Conservation (phyloP, 257 asterid genomes). For the Gardenia jasminoides region DNA sequence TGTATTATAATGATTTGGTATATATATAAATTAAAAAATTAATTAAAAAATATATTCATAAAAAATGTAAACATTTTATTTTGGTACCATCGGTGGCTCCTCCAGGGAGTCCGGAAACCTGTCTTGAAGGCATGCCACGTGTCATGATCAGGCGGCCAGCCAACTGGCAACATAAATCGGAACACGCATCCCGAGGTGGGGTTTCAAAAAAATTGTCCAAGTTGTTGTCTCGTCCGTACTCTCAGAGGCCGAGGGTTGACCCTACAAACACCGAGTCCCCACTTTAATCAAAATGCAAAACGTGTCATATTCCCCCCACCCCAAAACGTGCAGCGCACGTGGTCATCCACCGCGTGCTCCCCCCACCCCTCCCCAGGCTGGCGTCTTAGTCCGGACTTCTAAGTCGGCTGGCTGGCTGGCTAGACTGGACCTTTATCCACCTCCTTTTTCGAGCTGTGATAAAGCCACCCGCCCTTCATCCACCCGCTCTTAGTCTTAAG, state of each 20-base stretch:
- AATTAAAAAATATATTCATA: too few species aligned
- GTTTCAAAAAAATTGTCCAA: not conserved
- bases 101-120: too few species aligned
- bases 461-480: not conserved
- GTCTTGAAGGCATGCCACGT: not conserved
- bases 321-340: slow-evolving; percentile 33
- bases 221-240: slow-evolving; percentile 7
- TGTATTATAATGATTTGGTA: too few species aligned
- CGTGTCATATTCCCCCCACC: slow-evolving; percentile 25
- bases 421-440: not conserved
- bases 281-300: slow-evolving; percentile 13
- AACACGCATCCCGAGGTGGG: not conserved
- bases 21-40: too few species aligned
- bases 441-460: not conserved
- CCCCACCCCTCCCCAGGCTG: too few species aligned
- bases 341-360: slow-evolving; percentile 27
- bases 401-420: slow-evolving; percentile 41
- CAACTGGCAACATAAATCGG: not conserved
- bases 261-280: not conserved
- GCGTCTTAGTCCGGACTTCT: slow-evolving; percentile 11
- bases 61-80: too few species aligned
- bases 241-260: not conserved
- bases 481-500: not conserved
- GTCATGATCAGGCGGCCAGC: not conserved
- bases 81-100: too few species aligned